Conservation (phyloP, 768 basidiomycete genomes). For the Agrocybe praecox region DNA sequence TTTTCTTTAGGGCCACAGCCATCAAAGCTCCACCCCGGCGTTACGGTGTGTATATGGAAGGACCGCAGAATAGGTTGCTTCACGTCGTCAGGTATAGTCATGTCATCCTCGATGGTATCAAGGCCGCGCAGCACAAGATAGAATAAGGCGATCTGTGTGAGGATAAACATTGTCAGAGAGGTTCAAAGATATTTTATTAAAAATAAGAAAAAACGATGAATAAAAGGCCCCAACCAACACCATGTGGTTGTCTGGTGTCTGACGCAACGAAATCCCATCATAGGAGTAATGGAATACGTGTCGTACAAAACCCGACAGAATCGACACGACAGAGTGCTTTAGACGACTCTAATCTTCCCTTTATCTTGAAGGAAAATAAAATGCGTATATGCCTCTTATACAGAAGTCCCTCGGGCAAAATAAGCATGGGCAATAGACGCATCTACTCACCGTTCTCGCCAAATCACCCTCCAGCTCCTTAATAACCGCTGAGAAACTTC, state of each 20-base stretch:
- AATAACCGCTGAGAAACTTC: conserved; percentile 91
- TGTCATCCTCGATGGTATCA: conserved; percentile 99
- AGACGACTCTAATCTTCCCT: too few relatives aligned
- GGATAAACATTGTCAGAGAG: background rate
- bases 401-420: background rate
- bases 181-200: background rate
- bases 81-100: conserved; percentile 85
- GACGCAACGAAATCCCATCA: background rate
- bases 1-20: conserved; percentile 86
- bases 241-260: too few relatives aligned
- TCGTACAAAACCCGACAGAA: too few relatives aligned
- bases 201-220: background rate
- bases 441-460: conserved; percentile 77
- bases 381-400: background rate
- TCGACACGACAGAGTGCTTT: too few relatives aligned
- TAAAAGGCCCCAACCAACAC: background rate
- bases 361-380: too few relatives aligned
- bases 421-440: conserved; percentile 5
- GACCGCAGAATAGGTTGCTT: conserved; percentile 86
- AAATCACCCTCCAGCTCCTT: conserved; percentile 96
- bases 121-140: conserved; percentile 92
- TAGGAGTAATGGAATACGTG: background rate
- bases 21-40: conserved; percentile 85
- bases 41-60: conserved; percentile 79
- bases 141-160: conserved; percentile 89